These are phyloP conservation scores for Pseudogymnoascus sp. DNA, from an alignment of 2,329 filamentous ascomycete genomes.

Conservation along the genomic window DNA sequence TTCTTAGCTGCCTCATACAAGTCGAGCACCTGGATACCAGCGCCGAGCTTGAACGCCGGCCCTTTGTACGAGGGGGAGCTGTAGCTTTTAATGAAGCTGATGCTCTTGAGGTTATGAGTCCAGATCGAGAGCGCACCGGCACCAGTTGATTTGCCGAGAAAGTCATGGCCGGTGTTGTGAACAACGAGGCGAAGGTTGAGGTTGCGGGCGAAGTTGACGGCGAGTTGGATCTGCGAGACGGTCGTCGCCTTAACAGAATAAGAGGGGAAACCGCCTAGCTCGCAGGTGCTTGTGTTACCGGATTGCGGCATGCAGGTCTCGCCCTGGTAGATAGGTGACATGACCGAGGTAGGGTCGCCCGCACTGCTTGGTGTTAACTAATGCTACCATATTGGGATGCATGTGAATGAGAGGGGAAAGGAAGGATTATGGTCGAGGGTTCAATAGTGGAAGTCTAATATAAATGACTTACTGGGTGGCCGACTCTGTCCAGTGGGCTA, in stretches of 20 bases:
- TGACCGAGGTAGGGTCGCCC: conserved; percentile 35
- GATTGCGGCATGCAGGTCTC: conserved; percentile 31
- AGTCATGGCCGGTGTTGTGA: conserved; percentile 40
- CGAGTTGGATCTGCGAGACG: conserved; percentile 36
- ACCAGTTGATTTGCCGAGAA: conserved; percentile 37
- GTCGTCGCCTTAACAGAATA: conserved; percentile 27
- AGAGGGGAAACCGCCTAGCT: conserved; percentile 17
- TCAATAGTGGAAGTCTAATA: conserved; percentile 11
- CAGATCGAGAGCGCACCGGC: conserved; percentile 39
- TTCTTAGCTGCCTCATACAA: conserved; percentile 34
- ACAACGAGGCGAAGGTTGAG: conserved; percentile 31
- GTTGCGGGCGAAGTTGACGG: conserved; percentile 33
- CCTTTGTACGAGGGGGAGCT: conserved; percentile 26
- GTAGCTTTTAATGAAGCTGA: conserved; percentile 31
- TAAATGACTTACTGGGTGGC: conserved; percentile 28
- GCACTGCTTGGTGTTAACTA: conserved; percentile 27
- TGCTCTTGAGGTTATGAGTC: conserved; percentile 39
- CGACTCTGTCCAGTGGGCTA: conserved; percentile 26
- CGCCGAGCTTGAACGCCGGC: conserved; percentile 31
- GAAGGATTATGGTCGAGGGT: conserved; percentile 20
- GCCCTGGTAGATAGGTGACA: conserved; percentile 37
- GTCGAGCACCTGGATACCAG: conserved; percentile 35
- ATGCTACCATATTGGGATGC: not conserved
- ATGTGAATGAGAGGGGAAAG: conserved; percentile 13
- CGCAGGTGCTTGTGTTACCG: conserved; percentile 11